phyloP scores from a whole-genome alignment of 148 eudicot species.

The Rhododendron ferrugineum region DNA sequence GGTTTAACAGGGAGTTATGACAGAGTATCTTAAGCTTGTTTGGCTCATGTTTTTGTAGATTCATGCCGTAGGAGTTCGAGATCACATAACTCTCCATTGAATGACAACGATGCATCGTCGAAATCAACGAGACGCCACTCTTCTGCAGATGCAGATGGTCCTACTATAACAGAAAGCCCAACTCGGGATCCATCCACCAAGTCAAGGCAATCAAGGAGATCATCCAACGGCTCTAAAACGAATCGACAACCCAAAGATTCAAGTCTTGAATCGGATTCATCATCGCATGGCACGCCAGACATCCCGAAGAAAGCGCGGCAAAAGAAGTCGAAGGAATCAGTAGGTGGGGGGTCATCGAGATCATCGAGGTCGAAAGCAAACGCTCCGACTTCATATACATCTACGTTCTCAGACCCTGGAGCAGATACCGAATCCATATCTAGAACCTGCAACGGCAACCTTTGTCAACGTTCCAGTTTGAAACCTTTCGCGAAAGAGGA shows the following conservation, averaged over 20 bases:
- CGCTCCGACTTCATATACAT: neutral
- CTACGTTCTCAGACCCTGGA: neutral
- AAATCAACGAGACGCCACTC: neutral
- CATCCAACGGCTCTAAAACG: conserved; percentile 26
- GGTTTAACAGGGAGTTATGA: too few relatives aligned
- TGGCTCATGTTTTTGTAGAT: conserved; percentile 7
- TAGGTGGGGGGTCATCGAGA: conserved; percentile 21
- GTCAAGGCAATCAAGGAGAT: conserved; percentile 33
- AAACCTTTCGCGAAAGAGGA: neutral
- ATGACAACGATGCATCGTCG: neutral
- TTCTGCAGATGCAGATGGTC: conserved; percentile 1
- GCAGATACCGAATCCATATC: neutral
- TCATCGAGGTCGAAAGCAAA: conserved; percentile 21
- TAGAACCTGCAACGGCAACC: neutral
- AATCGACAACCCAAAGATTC: conserved; percentile 13
- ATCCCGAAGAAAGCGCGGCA: conserved; percentile 56
- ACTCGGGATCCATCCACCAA: conserved; percentile 23
- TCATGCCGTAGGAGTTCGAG: neutral
- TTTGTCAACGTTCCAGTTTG: neutral
- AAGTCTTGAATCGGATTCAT: conserved; percentile 5
- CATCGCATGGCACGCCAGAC: conserved; percentile 32
- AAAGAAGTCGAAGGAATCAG: conserved; percentile 50
- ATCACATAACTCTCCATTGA: neutral
- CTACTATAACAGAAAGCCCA: neutral
- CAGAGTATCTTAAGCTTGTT: too few relatives aligned